Evolutionary conservation across 2,329 filamentous ascomycete species (phyloP).

Genomic region (Fusarium sp.): DNA sequence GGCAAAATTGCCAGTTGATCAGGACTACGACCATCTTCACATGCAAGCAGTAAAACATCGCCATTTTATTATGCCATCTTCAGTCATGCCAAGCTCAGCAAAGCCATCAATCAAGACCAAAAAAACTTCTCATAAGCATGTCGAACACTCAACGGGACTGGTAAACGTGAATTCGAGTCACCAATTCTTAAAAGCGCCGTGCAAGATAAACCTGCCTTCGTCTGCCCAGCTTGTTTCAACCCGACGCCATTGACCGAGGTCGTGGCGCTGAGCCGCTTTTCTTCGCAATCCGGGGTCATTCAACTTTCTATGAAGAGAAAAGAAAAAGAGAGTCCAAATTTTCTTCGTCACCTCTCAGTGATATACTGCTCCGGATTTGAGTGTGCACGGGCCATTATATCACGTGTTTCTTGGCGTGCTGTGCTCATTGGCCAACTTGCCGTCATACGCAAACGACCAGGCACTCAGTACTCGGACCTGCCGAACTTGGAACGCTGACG

Average conservation of each 20-base stretch:
- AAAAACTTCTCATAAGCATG: slow-evolving; percentile 58
- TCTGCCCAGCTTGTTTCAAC: slow-evolving; percentile 73
- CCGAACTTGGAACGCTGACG: slow-evolving; percentile 42
- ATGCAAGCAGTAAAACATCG: slow-evolving; percentile 6
- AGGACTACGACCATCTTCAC: slow-evolving; percentile 1
- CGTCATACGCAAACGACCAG: slow-evolving; percentile 44
- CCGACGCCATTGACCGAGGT: slow-evolving; percentile 58
- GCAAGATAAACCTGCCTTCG: slow-evolving; percentile 56
- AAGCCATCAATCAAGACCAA: too few relatives aligned
- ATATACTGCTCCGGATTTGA: slow-evolving; percentile 32
- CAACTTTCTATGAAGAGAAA: slow-evolving; percentile 67
- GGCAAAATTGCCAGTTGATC: background rate
- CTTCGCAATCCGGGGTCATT: slow-evolving; percentile 67
- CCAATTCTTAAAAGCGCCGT: slow-evolving; percentile 75
- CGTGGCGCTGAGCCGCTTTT: slow-evolving; percentile 65
- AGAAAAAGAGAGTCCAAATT: slow-evolving; percentile 40
- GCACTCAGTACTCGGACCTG: slow-evolving; percentile 37
- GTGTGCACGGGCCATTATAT: slow-evolving; percentile 48
- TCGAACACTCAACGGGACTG: slow-evolving; percentile 75
- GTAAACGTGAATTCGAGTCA: slow-evolving; percentile 67
- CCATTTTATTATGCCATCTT: slow-evolving; percentile 2
- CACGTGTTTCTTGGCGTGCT: slow-evolving; percentile 35
- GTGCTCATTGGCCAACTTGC: slow-evolving; percentile 41
- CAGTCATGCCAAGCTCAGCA: slow-evolving; percentile 1
- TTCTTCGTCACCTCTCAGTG: background rate